Conservation (phyloP, 1,284 basidiomycete genomes). For the Moesziomyces aphidis region DNA sequence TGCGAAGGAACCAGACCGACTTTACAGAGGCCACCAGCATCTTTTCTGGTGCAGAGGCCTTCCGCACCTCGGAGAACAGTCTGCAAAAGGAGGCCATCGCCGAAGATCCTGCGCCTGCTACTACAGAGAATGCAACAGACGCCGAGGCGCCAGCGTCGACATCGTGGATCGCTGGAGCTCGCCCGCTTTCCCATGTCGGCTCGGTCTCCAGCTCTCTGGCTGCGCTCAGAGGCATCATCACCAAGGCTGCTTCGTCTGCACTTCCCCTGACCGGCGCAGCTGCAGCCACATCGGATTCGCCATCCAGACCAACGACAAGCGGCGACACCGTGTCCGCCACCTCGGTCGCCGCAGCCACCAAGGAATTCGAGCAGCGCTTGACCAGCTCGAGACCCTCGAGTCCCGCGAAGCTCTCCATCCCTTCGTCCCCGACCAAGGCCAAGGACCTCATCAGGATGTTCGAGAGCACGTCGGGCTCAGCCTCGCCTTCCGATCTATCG, state of each 20-base stretch:
- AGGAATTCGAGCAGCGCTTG: slow-evolving; percentile 23
- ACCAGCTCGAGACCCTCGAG: slow-evolving; percentile 22
- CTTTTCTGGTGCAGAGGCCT: slow-evolving; percentile 29
- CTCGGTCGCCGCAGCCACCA: slow-evolving; percentile 21
- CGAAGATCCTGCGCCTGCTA: slow-evolving; percentile 2
- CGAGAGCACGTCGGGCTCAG: slow-evolving; percentile 41
- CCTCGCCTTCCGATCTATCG: slow-evolving; percentile 27
- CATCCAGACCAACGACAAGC: slow-evolving; percentile 3
- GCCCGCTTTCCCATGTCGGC: slow-evolving; percentile 22
- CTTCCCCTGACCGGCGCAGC: slow-evolving; percentile 5
- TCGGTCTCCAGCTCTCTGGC: slow-evolving; percentile 35
- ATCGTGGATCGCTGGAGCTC: slow-evolving; percentile 2
- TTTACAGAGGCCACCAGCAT: slow-evolving; percentile 46
- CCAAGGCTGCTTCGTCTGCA: slow-evolving; percentile 18
- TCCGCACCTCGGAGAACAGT: slow-evolving; percentile 21
- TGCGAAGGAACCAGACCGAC: slow-evolving; percentile 32
- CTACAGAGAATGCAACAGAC: not conserved
- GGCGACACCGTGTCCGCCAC: slow-evolving; percentile 1
- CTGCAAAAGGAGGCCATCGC: slow-evolving; percentile 23
- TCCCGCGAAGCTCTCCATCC: slow-evolving; percentile 30
- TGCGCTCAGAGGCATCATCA: slow-evolving; percentile 33
- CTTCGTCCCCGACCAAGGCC: slow-evolving; percentile 52
- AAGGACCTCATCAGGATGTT: slow-evolving; percentile 58
- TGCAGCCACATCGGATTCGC: slow-evolving; percentile 1
- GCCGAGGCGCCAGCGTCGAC: slow-evolving; percentile 7